Base-by-base conservation (phyloP, 495 filamentous ascomycete genomes). In the Podospora tetraspora region DNA sequence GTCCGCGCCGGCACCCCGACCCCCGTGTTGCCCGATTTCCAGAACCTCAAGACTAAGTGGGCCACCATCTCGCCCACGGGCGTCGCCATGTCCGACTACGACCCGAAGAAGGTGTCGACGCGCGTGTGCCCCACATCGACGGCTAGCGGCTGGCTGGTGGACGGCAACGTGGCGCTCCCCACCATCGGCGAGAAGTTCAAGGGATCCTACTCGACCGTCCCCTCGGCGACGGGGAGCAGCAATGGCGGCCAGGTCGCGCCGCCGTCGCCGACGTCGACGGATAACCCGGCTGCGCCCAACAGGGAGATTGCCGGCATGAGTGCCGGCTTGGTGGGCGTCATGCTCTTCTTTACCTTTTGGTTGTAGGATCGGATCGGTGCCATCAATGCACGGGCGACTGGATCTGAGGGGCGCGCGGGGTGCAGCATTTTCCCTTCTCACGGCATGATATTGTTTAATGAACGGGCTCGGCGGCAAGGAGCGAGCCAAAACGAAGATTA, bases 41-140 rank as follows among this genome's bases (percentile, higher is more conserved):
- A 77, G 62, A 94, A 96, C 72, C 82, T 97, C 58, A 88, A 87
- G 80, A 84, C 78, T 27, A 86, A 91, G 68, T 97, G 93, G 93
- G 87, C 87, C 12, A 92, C 86, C 7, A 76, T 92, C 68, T 84
- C 77, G 25, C 91, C 93, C 0, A 86, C 87, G 0, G 90, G 91
- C 56, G 84, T 93, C 25, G 79, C 84, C 22, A 82, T 83, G 64
- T 85, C 85, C 3, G 83, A 79, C 10, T 97, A 96, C 80, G 81
- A 80, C 30, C 83, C 90, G 7, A 80, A 73, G 27, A 58, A 60
- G 6, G 82, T 90, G 3, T 85, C 86, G 13, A 85, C 85, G n/a
- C 85, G 89, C 12, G 81, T 84, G 8, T 97, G 93, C 79, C 93
- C 93, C 12, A 76, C 85, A 3, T 89, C 85, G 24, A 94, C 90